Percentiles rank a stretch among this genome's conserved stretches.
These are phyloP conservation scores for Lolium rigidum DNA, from an alignment of 176 grass and related monocot genomes.

Conservation along the genomic window DNA sequence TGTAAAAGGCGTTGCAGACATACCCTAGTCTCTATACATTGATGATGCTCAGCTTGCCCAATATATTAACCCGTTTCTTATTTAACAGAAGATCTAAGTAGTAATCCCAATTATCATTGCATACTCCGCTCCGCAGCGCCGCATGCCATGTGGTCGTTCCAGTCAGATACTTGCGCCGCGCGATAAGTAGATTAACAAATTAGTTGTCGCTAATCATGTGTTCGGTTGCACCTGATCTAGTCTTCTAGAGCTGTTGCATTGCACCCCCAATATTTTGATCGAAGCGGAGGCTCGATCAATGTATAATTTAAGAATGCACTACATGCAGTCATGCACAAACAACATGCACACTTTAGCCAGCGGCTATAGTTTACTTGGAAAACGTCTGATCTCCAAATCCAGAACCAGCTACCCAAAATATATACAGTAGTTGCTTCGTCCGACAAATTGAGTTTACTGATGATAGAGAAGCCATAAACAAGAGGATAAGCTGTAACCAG, in stretches of 20 bases:
- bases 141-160: not conserved
- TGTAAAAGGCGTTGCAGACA: no score
- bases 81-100: not conserved
- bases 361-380: not conserved
- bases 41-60: not conserved
- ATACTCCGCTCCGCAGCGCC: not conserved
- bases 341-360: constrained; percentile 5
- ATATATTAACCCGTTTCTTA: not conserved
- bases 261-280: not conserved
- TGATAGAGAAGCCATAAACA: not conserved
- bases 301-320: not conserved
- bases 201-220: not conserved
- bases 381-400: not conserved
- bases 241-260: not conserved
- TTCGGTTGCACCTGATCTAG: not conserved
- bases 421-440: not conserved
- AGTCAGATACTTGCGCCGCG: not conserved
- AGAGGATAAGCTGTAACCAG: not conserved
- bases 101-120: not conserved
- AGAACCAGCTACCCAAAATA: not conserved
- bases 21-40: not conserved
- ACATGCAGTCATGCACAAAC: not conserved
- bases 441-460: not conserved
- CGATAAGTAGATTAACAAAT: not conserved
- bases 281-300: constrained; percentile 40